Evolutionary conservation across 1,139 yeast genomes (phyloP).

Genomic region (Saccharomycopsis hybrid): DNA sequence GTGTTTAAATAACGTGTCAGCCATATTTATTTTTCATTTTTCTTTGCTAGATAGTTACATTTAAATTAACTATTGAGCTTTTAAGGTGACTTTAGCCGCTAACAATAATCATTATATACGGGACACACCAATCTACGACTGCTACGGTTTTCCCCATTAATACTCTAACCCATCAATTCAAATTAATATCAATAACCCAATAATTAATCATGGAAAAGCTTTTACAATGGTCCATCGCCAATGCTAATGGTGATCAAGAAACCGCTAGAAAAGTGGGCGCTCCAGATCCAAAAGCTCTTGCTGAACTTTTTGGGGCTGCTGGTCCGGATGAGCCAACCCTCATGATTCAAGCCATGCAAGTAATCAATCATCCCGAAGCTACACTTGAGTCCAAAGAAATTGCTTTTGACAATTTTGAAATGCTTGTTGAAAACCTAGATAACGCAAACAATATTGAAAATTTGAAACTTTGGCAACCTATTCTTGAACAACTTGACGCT

Average conservation of each 20-base stretch:
- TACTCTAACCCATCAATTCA: no score
- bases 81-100: no score
- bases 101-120: no score
- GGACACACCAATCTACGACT: no score
- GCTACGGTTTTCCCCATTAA: no score
- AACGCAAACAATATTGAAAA: constrained; percentile 91
- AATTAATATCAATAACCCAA: background rate
- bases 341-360: constrained; percentile 69
- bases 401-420: constrained; percentile 88
- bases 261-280: constrained; percentile 53
- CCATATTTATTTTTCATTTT: no score
- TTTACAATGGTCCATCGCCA: constrained; percentile 86
- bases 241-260: constrained; percentile 61
- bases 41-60: no score
- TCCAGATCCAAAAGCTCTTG: constrained; percentile 73
- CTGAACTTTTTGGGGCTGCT: constrained; percentile 63
- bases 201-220: constrained; percentile 67
- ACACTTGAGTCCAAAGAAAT: constrained; percentile 56
- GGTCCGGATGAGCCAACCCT: constrained; percentile 79
- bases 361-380: constrained; percentile 58
- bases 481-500: constrained; percentile 46
- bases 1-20: no score
- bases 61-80: no score
- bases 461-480: constrained; percentile 70
- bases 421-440: constrained; percentile 89